Percentiles rank a stretch among this genome's conserved stretches.
phyloP scores from a whole-genome alignment of 495 filamentous ascomycete genomes.

The Talaromyces adpressus region DNA sequence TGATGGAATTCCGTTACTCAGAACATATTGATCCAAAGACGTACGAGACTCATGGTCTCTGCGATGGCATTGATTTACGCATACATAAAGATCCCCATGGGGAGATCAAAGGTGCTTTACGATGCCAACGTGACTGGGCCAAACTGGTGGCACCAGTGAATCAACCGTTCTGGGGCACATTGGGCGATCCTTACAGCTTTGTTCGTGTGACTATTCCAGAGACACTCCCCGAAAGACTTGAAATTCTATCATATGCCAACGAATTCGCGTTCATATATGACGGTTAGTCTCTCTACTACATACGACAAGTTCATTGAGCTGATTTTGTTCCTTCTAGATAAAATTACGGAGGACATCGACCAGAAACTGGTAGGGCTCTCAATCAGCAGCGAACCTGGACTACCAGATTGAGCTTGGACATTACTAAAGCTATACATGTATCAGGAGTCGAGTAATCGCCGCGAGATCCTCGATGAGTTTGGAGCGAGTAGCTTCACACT shows the following conservation, averaged over 20 bases:
- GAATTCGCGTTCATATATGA: slow-evolving; percentile 4
- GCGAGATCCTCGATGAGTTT: slow-evolving; percentile 1
- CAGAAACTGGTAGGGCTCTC: neutral
- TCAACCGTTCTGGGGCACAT: slow-evolving; percentile 3
- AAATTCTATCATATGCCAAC: neutral
- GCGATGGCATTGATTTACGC: neutral
- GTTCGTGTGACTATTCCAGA: slow-evolving; percentile 2
- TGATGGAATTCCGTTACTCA: neutral
- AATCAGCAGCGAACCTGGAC: neutral
- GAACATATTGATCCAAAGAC: neutral
- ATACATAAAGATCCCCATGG: neutral
- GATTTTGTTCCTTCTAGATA: neutral
- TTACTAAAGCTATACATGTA: neutral
- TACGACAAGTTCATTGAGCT: neutral
- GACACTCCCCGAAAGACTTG: slow-evolving; percentile 2
- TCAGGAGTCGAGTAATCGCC: neutral
- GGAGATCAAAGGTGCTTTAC: neutral
- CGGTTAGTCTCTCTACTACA: neutral
- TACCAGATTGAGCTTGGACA: neutral
- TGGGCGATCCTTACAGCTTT: slow-evolving; percentile 1
- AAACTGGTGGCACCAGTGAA: slow-evolving; percentile 1
- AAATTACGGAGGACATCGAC: neutral
- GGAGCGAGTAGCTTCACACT: neutral
- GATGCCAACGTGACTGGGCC: neutral
- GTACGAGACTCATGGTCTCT: slow-evolving; percentile 4